Percentiles rank a stretch among this genome's conserved stretches.
phyloP scores from a whole-genome alignment of 2,329 filamentous ascomycete species.

The Scedosporium minutisporum region DNA sequence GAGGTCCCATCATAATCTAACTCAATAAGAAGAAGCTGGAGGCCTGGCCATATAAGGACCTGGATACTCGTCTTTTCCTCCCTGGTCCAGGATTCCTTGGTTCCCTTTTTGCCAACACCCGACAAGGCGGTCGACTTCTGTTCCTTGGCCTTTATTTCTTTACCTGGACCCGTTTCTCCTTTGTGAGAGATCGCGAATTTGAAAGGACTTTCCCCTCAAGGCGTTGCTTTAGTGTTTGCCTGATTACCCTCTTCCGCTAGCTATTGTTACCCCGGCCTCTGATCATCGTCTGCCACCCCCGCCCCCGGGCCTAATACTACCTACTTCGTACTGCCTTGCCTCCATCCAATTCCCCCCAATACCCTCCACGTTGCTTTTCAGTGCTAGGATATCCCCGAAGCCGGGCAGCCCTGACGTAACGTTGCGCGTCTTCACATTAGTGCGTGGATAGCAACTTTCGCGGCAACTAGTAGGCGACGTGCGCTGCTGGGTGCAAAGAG shows the following conservation, averaged over 20 bases:
- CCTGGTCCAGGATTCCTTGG: background rate
- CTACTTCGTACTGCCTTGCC: background rate
- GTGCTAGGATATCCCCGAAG: background rate
- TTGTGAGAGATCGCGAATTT: background rate
- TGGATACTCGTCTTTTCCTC: background rate
- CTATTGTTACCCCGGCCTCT: background rate
- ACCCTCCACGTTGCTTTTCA: background rate
- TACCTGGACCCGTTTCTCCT: background rate
- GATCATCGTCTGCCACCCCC: background rate
- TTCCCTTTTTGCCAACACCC: background rate
- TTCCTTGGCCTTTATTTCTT: background rate
- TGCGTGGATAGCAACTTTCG: background rate
- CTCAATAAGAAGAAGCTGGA: background rate
- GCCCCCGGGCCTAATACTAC: background rate
- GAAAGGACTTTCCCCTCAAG: background rate
- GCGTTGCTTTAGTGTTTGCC: background rate
- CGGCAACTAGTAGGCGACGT: background rate
- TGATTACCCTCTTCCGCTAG: background rate
- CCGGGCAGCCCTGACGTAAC: background rate
- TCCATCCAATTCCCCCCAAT: background rate
- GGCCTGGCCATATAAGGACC: background rate
- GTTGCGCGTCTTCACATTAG: background rate
- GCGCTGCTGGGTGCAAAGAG: background rate
- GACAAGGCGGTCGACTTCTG: background rate
- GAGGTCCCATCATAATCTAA: background rate